Evolutionary conservation across 768 basidiomycete genomes (phyloP).

Genomic region (Clavaria fumosa): DNA sequence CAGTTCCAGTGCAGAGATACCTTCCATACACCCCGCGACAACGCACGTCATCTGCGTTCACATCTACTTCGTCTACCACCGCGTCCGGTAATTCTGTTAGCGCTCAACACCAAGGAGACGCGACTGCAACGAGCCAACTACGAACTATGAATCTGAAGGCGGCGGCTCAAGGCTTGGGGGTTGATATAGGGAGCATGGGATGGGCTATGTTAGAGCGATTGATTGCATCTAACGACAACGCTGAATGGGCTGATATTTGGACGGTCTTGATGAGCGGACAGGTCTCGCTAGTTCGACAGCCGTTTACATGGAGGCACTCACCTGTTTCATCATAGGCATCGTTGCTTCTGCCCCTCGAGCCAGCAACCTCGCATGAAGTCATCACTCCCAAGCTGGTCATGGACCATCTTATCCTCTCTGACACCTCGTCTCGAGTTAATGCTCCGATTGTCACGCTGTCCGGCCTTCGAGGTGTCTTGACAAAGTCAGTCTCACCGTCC

Average conservation of each 20-base stretch:
- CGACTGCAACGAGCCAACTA: constrained; percentile 50
- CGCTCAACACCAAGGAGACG: constrained; percentile 31
- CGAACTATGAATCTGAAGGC: constrained; percentile 64
- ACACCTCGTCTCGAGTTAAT: constrained; percentile 30
- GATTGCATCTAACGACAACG: constrained; percentile 28
- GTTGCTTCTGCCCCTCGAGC: constrained; percentile 62
- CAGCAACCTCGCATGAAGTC: constrained; percentile 31
- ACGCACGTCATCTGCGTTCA: constrained; percentile 29
- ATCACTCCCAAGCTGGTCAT: constrained; percentile 63
- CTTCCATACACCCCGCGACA: constrained; percentile 69
- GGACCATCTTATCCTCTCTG: constrained; percentile 67
- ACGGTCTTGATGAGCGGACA: constrained; percentile 44
- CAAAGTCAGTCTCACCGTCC: constrained; percentile 29
- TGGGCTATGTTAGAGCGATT: constrained; percentile 70
- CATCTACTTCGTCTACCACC: constrained; percentile 34
- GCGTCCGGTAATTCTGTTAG: constrained; percentile 24
- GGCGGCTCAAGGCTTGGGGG: constrained; percentile 49
- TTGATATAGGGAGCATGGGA: constrained; percentile 49
- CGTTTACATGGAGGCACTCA: too few species aligned
- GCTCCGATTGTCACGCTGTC: constrained; percentile 62
- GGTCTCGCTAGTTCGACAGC: too few species aligned
- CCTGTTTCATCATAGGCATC: constrained; percentile 65
- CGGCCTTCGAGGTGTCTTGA: constrained; percentile 60
- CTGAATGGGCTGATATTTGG: constrained; percentile 65
- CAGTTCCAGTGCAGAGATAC: constrained; percentile 30